Evolutionary conservation across 495 filamentous ascomycete genomes (phyloP), one percentile per base, ranked within the genome.

Genomic region (Neurospora hispaniola): DNA sequence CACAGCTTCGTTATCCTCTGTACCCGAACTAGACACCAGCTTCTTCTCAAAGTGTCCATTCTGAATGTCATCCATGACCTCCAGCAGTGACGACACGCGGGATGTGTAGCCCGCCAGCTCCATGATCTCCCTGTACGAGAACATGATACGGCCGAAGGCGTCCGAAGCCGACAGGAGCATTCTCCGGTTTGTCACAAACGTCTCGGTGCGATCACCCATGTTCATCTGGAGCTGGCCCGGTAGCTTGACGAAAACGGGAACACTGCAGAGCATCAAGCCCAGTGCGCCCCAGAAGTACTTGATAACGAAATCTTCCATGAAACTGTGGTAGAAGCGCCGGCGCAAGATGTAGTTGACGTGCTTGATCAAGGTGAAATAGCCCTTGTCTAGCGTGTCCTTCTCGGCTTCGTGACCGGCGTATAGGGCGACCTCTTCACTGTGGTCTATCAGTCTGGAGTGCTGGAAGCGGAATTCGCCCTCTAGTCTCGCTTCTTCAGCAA

Each of bases 281-380:
- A 99, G 76, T 5, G 96, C 96, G 70, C 96, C 96, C 96, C 96
- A 99, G 84, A 97, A 96, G 78, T 99, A 99, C 82, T 99, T 99
- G 77, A 98, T 95, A 16, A 98, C 92, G 82, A 97, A 99, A 79
- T 99, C 96, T 79, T 99, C 96, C 96, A 98, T 98, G 74, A 99
- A 90, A 14, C 94, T 94, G 78, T 99, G 94, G 79, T 97, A 98
- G 76, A 99, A 90, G 39, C 96, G 87, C 72, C 93, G 84, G 42
- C 94, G 86, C 48, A 99, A 82, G 76, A 98, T 97, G 77, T 96
- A 94, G 79, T 99, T 99, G 78, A 98, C 94, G 82, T 98, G 96
- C 81, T 97, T 98, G 81, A 99, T 99, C 9, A 99, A 84, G 6
- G 96, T 98, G 80, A 99, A 99, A 79, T 99, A 99, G 23, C 96